Base-by-base conservation (phyloP, 1,284 basidiomycete genomes). In the Fistulinella cinereoalba region DNA sequence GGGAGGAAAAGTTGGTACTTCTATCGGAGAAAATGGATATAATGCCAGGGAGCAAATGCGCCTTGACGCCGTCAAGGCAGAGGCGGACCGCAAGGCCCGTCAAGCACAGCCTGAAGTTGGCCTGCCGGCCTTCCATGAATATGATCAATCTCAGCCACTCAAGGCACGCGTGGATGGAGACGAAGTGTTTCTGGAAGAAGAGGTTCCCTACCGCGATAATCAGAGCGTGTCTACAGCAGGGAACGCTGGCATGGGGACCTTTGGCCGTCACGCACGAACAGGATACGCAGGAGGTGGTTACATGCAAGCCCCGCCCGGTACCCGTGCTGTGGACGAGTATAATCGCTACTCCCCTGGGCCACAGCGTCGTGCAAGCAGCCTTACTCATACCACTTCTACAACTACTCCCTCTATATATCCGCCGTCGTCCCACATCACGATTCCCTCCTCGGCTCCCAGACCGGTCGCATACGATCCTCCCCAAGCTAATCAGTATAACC, bases 1-100 rank as follows among this genome's bases (percentile, higher is more conserved):
- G 64, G 65, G 58, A 15, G 66, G 63, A 39, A 61, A 62, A 46
- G 61, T 51, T 18, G 61, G 63, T 27, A 56, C 60, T 28, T 43
- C 56, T 38, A 57, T 57, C 16, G 57, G 54, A 47, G 50, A 49
- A 41, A 58, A 52, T 43, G 62, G 61, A 5, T 76, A 80, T 51
- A 71, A 73, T 1, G 1, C 58, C 25, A 43, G 24, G 15, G 85
- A 90, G 2, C 79, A 79, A 62, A 70, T 88, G 74, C 82, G 85
- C 18, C 66, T 91, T 50, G 86, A 89, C 54, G 88, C 88, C 16
- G 79, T 92, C 57, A 89, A 87, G 58, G 86, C 86, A 11, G 89
- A 92, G 62, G 81, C 79, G 6, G 87, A 90, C 53, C 77, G 88
- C 50, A 91, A 90, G 62, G 82, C 82, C 4, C 74, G 74, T 25